Conservation (phyloP, 768 basidiomycete genomes). For the Tulasnella calospora region DNA sequence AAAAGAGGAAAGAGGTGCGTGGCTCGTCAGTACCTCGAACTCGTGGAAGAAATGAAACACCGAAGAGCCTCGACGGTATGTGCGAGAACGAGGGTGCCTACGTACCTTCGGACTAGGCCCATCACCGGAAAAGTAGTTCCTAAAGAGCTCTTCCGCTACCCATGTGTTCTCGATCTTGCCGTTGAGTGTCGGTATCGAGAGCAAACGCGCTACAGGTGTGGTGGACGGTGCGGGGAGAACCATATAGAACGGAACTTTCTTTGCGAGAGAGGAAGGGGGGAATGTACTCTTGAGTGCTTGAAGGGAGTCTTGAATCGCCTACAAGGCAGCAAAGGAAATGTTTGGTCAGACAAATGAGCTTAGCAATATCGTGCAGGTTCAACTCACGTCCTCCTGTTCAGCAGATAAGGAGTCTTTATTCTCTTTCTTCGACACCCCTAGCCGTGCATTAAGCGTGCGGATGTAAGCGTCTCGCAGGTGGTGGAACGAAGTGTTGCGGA, state of each 20-base stretch:
- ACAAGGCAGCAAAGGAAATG: too few species aligned
- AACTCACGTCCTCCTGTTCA: slow-evolving; percentile 16
- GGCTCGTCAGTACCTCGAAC: not conserved
- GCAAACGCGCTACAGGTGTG: not conserved
- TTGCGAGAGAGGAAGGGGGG: not conserved
- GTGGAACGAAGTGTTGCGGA: slow-evolving; percentile 26
- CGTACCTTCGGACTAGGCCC: slow-evolving; percentile 24
- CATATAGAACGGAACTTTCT: slow-evolving; percentile 21
- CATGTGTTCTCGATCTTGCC: slow-evolving; percentile 19
- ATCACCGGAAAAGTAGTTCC: slow-evolving; percentile 19
- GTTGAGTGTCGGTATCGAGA: slow-evolving; percentile 16
- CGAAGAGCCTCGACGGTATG: not conserved
- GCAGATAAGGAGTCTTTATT: not conserved
- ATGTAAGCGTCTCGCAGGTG: slow-evolving; percentile 24
- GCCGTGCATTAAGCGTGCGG: slow-evolving; percentile 7
- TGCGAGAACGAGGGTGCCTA: not conserved
- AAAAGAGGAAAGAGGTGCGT: not conserved
- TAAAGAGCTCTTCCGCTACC: slow-evolving; percentile 22
- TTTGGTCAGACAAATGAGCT: not conserved
- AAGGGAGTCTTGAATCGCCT: slow-evolving; percentile 17
- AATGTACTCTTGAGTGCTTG: slow-evolving; percentile 17
- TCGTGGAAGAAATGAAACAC: not conserved
- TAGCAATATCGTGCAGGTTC: not conserved
- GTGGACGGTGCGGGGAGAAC: not conserved
- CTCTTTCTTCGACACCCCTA: not conserved